phyloP scores from a whole-genome alignment of 2,329 filamentous ascomycete genomes.

The Phaeophleospora eucalypticola region DNA sequence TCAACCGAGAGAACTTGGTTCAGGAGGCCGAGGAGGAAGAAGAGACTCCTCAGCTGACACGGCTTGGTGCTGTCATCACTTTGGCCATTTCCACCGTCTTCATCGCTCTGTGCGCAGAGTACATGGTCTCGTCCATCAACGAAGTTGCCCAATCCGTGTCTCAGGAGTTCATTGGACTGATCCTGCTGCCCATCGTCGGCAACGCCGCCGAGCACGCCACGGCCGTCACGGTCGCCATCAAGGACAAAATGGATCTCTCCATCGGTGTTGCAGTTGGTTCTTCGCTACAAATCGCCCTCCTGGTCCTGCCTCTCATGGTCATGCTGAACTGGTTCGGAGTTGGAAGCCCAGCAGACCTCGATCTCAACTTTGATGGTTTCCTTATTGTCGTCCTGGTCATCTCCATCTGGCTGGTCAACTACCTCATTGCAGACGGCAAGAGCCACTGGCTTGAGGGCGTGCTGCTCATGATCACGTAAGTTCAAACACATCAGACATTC shows the following conservation, averaged over 20 bases:
- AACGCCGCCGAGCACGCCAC: conserved; percentile 65
- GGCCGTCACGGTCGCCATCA: conserved; percentile 56
- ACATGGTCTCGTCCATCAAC: conserved; percentile 59
- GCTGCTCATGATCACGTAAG: conserved; percentile 38
- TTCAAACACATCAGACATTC: too few species aligned
- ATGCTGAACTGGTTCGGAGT: conserved; percentile 60
- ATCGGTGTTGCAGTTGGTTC: conserved; percentile 64
- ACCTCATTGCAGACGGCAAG: conserved; percentile 52
- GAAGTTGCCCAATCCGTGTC: conserved; percentile 51
- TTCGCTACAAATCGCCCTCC: conserved; percentile 61
- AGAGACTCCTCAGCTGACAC: conserved; percentile 70
- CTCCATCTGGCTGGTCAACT: conserved; percentile 54
- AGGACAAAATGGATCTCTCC: conserved; percentile 66
- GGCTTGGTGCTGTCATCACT: conserved; percentile 67
- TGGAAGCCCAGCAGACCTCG: conserved; percentile 51
- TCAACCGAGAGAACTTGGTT: conserved; percentile 46
- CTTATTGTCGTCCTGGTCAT: conserved; percentile 68
- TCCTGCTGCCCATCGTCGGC: conserved; percentile 62
- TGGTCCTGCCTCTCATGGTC: conserved; percentile 58
- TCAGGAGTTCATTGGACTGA: conserved; percentile 58
- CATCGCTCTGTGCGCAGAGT: conserved; percentile 72
- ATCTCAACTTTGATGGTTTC: conserved; percentile 80
- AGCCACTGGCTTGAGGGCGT: conserved; percentile 57
- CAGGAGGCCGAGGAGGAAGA: conserved; percentile 56
- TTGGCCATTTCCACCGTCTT: conserved; percentile 70